Percentiles rank a stretch among this genome's conserved stretches.
These are phyloP conservation scores for Pichia manshurica DNA, from an alignment of 805 yeast species.

Conservation along the genomic window DNA sequence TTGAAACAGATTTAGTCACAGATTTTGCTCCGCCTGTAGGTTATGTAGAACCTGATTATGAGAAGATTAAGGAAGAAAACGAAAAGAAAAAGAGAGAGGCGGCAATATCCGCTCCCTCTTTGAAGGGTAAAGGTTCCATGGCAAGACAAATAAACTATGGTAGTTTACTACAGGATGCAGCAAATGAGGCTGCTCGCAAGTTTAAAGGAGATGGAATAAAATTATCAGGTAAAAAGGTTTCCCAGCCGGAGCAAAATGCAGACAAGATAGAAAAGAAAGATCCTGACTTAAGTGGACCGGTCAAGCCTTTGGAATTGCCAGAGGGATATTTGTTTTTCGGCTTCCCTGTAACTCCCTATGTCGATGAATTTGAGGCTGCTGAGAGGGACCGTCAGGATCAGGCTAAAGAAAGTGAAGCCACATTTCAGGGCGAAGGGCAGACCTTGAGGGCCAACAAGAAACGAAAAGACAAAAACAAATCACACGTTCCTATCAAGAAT, in stretches of 20 bases:
- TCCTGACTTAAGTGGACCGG: slow-evolving; percentile 51
- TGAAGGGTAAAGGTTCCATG: slow-evolving; percentile 57
- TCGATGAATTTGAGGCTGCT: slow-evolving; percentile 32
- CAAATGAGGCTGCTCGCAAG: slow-evolving; percentile 22
- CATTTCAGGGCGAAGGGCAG: slow-evolving; percentile 67
- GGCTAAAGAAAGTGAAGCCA: slow-evolving; percentile 6
- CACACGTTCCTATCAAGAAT: slow-evolving; percentile 52
- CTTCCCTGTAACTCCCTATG: slow-evolving; percentile 62
- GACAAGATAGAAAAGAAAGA: slow-evolving; percentile 18
- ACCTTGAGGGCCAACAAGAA: slow-evolving; percentile 53
- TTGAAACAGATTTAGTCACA: slow-evolving; percentile 93
- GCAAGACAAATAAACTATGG: slow-evolving; percentile 66
- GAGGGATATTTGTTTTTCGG: slow-evolving; percentile 91
- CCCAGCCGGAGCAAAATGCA: slow-evolving; percentile 12
- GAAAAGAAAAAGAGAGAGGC: slow-evolving; percentile 32
- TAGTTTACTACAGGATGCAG: slow-evolving; percentile 43
- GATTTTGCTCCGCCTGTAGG: slow-evolving; percentile 99
- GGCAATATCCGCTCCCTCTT: slow-evolving; percentile 32
- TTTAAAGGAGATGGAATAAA: slow-evolving; percentile 66
- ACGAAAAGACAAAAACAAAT: slow-evolving; percentile 51
- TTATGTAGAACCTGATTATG: slow-evolving; percentile 83
- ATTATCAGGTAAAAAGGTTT: slow-evolving; percentile 53
- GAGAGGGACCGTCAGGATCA: slow-evolving; percentile 19
- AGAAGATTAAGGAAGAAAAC: slow-evolving; percentile 36
- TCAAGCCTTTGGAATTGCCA: slow-evolving; percentile 69